Evolutionary conservation across 768 basidiomycete genomes (phyloP), one percentile per base, ranked within the genome.

Genomic region (Rhodotorula diobovata): DNA sequence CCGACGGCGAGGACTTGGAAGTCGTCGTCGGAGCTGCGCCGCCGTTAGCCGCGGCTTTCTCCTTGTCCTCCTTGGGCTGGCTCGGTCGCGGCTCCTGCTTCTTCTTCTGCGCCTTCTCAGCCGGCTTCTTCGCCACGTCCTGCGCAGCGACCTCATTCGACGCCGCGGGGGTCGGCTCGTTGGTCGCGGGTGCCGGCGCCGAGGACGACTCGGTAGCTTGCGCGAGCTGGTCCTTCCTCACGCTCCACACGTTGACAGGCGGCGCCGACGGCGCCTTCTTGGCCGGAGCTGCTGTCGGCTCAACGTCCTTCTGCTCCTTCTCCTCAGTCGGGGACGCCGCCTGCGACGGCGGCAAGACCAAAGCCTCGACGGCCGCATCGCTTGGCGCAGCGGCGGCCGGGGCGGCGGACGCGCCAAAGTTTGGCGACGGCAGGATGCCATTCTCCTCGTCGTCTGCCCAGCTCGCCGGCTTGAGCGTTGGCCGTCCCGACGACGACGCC

Each of bases 161-260:
- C 9, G 54, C 16, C n/a, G 32, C 7, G 23, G 41, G 20, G 16
- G 14, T 45, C 10, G 11, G 25, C 25, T 25, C 32, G n/a, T 39
- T 25, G 25, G 56, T 25, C 6, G 56, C 34, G 6, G 35, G 25
- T 20, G 32, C 4, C 20, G 54, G 4, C 32, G 32, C 21, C 12
- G 32, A 9, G 1, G 25, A 4, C 15, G 56, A 16, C 30, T 57
- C 56, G 35, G 67, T 48, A 2, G 71, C 67, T 2, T 63, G 55
- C 23, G 67, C 66, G 41, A 74, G 43, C 59, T 74, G 73, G 21
- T 74, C 73, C 55, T 68, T 70, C 41, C 73, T 30, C 16, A 74
- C 73, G 41, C 60, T 58, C 73, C 73, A 74, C 2, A 71, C 66
- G 67, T 74, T 74, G 39, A 74, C 73, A 51, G 67, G 66, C 11